A percentile compares a stretch with the other conserved stretches of the same genome.
Evolutionary conservation across 495 filamentous ascomycete species (phyloP).

Genomic region (Neurospora cerealis): DNA sequence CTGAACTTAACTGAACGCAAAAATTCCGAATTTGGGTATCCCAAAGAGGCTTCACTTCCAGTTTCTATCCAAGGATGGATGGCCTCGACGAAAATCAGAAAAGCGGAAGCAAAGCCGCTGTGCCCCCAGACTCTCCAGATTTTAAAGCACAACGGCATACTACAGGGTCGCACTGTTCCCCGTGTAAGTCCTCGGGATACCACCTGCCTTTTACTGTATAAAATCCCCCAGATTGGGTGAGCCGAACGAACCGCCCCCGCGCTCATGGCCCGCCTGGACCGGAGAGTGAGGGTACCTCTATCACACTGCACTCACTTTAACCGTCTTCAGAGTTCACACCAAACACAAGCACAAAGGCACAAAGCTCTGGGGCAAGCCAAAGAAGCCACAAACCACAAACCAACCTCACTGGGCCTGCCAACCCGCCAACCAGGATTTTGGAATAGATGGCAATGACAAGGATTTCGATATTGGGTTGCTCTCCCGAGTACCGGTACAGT

Average conservation of each 20-base stretch:
- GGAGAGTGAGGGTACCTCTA: neutral
- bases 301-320: neutral
- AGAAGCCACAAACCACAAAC: neutral
- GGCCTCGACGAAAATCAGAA: neutral
- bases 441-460: neutral
- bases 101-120: neutral
- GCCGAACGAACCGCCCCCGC: neutral
- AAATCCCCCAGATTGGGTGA: neutral
- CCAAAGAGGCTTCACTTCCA: no score
- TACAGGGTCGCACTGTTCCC: neutral
- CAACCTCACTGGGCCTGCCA: neutral
- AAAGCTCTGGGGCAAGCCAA: neutral
- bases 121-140: neutral
- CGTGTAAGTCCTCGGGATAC: neutral
- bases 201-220: neutral
- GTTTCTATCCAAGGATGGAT: neutral
- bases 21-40: neutral
- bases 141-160: neutral
- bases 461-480: neutral
- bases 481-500: neutral
- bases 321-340: neutral
- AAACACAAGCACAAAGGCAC: neutral
- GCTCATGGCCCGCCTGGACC: no score
- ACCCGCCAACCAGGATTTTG: neutral
- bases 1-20: neutral